phyloP scores from a whole-genome alignment of 202 grass and related monocot genomes.

The Digitaria exilis region DNA sequence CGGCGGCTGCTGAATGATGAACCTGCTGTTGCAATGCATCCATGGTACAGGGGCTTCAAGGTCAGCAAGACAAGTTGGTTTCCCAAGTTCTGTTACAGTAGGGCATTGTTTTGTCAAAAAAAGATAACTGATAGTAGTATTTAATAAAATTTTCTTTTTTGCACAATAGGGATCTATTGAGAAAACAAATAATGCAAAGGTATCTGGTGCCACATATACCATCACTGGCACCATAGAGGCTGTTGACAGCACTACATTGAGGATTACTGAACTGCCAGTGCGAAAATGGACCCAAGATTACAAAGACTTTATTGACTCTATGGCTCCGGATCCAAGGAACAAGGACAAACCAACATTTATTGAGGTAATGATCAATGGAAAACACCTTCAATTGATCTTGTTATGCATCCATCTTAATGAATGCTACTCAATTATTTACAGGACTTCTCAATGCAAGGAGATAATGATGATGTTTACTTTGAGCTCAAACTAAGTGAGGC shows the following conservation, averaged over 20 bases:
- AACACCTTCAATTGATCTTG: not conserved
- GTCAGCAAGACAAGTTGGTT: constrained; percentile 30
- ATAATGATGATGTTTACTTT: constrained; percentile 64
- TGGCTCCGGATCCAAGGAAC: not conserved
- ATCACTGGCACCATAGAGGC: constrained; percentile 64
- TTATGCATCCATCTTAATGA: not conserved
- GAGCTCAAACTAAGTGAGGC: constrained; percentile 53
- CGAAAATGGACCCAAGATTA: constrained; percentile 82
- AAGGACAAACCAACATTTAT: constrained; percentile 71
- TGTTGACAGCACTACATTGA: constrained; percentile 50
- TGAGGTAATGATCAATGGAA: constrained; percentile 47
- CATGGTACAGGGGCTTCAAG: constrained; percentile 94
- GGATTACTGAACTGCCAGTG: constrained; percentile 76
- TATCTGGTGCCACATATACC: constrained; percentile 69
- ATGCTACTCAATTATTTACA: constrained; percentile 35
- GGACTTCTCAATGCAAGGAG: constrained; percentile 53
- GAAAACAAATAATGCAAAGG: constrained; percentile 59
- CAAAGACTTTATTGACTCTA: constrained; percentile 63
- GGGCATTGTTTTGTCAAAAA: not conserved
- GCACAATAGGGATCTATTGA: constrained; percentile 65
- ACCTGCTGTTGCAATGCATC: constrained; percentile 68
- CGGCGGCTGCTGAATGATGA: constrained; percentile 63
- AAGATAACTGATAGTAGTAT: not conserved
- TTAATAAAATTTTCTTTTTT: not conserved
- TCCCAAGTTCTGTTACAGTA: not conserved